Evolutionary conservation across 2,329 filamentous ascomycete species (phyloP), one percentile per base, ranked within the genome.

Genomic region (Xylaria sp.): DNA sequence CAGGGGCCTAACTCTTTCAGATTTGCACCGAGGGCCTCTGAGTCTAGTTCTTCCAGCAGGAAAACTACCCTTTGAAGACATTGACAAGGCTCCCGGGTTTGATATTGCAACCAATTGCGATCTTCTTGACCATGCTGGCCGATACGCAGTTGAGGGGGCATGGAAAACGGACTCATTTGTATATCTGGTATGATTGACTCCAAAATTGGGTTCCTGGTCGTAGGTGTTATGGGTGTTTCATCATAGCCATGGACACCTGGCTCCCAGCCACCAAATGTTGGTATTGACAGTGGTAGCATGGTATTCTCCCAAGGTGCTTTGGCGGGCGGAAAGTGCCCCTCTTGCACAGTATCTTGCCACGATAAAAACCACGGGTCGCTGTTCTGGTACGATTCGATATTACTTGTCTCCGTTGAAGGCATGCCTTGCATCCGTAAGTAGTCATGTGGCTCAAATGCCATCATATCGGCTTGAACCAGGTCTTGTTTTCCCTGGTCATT

Each of bases 21-120:
- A 17, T 35, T 43, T 11, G 31, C 19, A 14, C 40, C 57, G 25
- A 42, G 6, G 6, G 31, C 21, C 17, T 47, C 57, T 5, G 47
- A 52, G 23, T 63, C 51, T 35, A 63, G 33, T 46, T 63, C 61
- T 28, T 63, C 56, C 3, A 63, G 33, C 6, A 63, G 5, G 33
- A 56, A 60, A 9, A 60, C 38, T 2, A 63, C 56, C 12, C 45
- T 38, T 25, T 60, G 61, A 21, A 63, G 33, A 23, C 61, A 63
- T 19, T 56, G 61, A 11, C 57, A 63, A 19, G 60, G 37, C 28
- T 50, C 55, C 7, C 3, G 42, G 11, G 49, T 31, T 23, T 50
- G 60, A 15, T 31, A 38, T 17, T 21, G 49, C 15, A 38, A 15
- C 49, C 55, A 63, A 23, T 50, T 11, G 25, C 25, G 23, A 19